Evolutionary conservation across 495 filamentous ascomycete genomes (phyloP).

Genomic region (Poronia punctata): DNA sequence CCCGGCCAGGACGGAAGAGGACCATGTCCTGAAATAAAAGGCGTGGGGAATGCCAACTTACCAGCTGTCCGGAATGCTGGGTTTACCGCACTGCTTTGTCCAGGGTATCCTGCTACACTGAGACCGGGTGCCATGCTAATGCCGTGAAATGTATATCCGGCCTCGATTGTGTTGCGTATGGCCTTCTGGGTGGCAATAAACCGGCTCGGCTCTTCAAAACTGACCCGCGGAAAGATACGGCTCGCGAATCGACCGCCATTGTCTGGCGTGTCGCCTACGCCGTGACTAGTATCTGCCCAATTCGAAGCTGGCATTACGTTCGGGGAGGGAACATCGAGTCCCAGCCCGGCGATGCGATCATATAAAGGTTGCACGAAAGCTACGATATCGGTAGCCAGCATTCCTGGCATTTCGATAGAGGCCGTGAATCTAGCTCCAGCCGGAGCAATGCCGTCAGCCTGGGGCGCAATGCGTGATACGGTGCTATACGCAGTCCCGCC

Average conservation of each 20-base stretch:
- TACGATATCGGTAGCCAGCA: constrained; percentile 21
- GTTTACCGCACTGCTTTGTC: constrained; percentile 36
- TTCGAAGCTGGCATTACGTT: constrained; percentile 14
- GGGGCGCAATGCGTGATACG: constrained; percentile 11
- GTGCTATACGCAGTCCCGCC: constrained; percentile 23
- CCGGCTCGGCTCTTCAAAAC: constrained; percentile 25
- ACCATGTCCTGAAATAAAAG: background rate
- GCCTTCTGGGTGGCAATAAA: constrained; percentile 35
- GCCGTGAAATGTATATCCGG: constrained; percentile 30
- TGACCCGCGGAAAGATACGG: constrained; percentile 42
- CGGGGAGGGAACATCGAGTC: constrained; percentile 20
- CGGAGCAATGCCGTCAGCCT: constrained; percentile 9
- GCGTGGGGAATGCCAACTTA: background rate
- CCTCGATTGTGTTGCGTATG: constrained; percentile 30
- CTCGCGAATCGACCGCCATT: constrained; percentile 33
- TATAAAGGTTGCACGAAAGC: constrained; percentile 41
- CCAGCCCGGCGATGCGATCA: constrained; percentile 27
- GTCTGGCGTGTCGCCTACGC: constrained; percentile 17
- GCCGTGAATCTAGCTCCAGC: constrained; percentile 19
- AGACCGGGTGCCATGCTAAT: constrained; percentile 27
- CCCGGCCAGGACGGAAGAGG: no score
- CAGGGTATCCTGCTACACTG: constrained; percentile 24
- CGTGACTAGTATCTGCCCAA: constrained; percentile 9
- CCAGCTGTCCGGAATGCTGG: constrained; percentile 40
- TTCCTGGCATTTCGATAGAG: constrained; percentile 24